Evolutionary conservation across 768 basidiomycete genomes (phyloP).

Genomic region (Kwoniella dendrophila): DNA sequence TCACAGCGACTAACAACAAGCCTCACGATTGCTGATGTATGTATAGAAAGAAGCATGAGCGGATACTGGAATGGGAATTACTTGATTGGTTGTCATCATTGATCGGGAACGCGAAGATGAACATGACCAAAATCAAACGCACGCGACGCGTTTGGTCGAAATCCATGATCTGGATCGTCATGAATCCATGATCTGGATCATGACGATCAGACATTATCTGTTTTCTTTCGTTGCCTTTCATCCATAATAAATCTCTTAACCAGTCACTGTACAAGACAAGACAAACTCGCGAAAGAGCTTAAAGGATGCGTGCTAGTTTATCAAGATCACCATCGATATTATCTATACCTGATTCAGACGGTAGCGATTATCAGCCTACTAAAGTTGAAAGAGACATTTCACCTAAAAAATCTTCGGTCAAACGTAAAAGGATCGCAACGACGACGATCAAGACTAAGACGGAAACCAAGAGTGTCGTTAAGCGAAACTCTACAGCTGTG

Average conservation of each 20-base stretch:
- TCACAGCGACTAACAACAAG: no score
- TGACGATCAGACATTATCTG: no score
- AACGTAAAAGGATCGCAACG: slow-evolving; percentile 9
- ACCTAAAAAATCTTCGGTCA: slow-evolving; percentile 1
- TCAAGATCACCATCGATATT: slow-evolving; percentile 20
- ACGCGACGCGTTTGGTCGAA: no score
- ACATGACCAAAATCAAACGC: no score
- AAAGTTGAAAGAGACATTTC: not conserved
- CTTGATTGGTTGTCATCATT: no score
- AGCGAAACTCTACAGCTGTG: no score
- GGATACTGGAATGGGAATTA: no score
- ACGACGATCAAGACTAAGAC: not conserved
- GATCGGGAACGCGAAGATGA: no score
- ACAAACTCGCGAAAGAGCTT: not conserved
- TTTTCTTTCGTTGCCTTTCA: no score
- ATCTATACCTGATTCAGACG: slow-evolving; percentile 19
- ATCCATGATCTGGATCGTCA: no score
- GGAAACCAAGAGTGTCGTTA: not conserved
- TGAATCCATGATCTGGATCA: not conserved
- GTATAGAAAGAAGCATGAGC: no score
- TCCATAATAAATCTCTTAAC: not conserved
- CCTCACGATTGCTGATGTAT: no score
- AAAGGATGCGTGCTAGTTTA: not conserved
- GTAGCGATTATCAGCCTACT: slow-evolving; percentile 10
- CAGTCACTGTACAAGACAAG: not conserved